Conservation (phyloP, 306 rosid species). For the Nissolia schottii region DNA sequence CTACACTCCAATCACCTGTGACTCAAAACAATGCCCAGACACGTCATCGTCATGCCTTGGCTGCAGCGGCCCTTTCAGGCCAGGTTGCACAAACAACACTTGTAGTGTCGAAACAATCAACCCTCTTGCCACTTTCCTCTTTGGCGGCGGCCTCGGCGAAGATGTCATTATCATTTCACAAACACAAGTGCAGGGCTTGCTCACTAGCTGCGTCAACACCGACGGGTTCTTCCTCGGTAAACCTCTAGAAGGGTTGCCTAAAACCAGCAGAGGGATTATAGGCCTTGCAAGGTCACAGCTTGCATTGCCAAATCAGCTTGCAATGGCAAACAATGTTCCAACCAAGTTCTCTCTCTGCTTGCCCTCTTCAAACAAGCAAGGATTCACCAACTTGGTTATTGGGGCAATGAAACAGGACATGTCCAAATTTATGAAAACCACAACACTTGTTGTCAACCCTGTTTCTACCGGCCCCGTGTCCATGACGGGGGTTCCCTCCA, state of each 20-base stretch:
- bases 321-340: not conserved
- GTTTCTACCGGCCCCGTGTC: not conserved
- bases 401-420: slow-evolving; percentile 1
- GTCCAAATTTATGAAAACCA: not conserved
- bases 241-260: not conserved
- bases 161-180: slow-evolving; percentile 15
- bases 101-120: slow-evolving; percentile 9
- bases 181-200: not conserved
- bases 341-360: slow-evolving; percentile 30
- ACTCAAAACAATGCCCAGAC: slow-evolving; percentile 22
- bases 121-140: not conserved
- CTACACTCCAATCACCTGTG: slow-evolving; percentile 5
- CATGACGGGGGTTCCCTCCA: slow-evolving; percentile 9
- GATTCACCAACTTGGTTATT: slow-evolving; percentile 17
- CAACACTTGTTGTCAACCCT: slow-evolving; percentile 15
- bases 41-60: not conserved
- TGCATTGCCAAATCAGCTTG: slow-evolving; percentile 12
- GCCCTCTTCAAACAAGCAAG: slow-evolving; percentile 21
- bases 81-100: slow-evolving; percentile 36
- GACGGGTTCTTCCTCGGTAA: not conserved
- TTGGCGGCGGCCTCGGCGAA: not conserved
- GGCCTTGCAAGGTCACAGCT: slow-evolving; percentile 29
- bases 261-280: not conserved
- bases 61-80: slow-evolving; percentile 33
- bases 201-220: not conserved